Conservation (phyloP, 306 rosid genomes). For the Carpinus viminea region DNA sequence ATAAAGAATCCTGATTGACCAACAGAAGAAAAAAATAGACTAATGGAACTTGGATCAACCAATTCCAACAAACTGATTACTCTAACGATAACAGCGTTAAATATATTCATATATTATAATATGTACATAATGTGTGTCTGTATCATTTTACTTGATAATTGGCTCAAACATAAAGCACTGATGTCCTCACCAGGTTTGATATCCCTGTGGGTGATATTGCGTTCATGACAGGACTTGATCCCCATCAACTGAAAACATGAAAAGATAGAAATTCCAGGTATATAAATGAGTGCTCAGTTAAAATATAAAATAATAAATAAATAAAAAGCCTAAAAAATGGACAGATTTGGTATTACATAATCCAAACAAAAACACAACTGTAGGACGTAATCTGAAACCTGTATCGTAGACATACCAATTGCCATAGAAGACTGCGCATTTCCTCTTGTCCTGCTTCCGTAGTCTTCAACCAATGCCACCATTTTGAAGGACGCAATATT, state of each 20-base stretch:
- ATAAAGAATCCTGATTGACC: constrained; percentile 6
- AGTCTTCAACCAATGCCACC: constrained; percentile 99
- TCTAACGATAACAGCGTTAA: background rate
- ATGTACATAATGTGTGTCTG: background rate
- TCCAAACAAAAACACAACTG: background rate
- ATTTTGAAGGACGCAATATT: constrained; percentile 78
- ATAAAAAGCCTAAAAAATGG: background rate
- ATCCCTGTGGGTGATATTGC: constrained; percentile 93
- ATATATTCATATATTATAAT: background rate
- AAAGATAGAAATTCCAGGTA: constrained; percentile 19
- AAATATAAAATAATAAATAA: background rate
- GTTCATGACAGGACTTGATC: constrained; percentile 90
- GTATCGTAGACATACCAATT: constrained; percentile 63
- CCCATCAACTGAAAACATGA: constrained; percentile 66
- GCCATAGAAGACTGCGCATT: constrained; percentile 85
- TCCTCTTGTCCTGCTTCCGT: constrained; percentile 86
- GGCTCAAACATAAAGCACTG: constrained; percentile 21
- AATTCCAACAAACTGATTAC: constrained; percentile 20
- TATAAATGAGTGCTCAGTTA: background rate
- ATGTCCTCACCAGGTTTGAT: constrained; percentile 87
- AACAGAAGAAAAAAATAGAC: constrained; percentile 2
- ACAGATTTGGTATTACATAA: constrained; percentile 1
- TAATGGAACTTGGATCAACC: constrained; percentile 2
- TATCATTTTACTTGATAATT: constrained; percentile 4
- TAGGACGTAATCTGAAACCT: background rate